These are phyloP conservation scores for Suhomyces tanzawaensis DNA, from an alignment of 805 yeast species.

Conservation along the genomic window DNA sequence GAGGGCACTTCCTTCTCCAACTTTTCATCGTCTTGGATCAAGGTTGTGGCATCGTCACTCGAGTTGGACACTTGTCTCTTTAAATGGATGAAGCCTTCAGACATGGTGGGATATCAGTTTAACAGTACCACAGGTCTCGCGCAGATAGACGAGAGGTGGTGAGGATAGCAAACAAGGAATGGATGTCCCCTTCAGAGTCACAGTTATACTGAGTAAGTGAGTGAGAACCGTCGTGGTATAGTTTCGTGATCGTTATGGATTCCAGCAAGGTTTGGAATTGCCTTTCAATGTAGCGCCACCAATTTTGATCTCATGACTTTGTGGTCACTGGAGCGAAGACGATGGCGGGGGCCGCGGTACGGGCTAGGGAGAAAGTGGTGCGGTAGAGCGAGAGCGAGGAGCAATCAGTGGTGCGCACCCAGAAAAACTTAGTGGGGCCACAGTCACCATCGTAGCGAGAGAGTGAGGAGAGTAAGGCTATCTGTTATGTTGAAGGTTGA, in stretches of 20 bases:
- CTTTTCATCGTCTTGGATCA: constrained; percentile 5
- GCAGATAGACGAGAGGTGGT: too few species aligned
- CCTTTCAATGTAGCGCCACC: too few species aligned
- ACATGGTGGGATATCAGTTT: neutral
- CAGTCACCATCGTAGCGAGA: too few species aligned
- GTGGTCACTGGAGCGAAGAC: neutral
- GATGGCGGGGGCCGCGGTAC: too few species aligned
- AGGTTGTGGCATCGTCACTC: constrained; percentile 10
- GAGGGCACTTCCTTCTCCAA: constrained; percentile 12
- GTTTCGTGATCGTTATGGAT: too few species aligned
- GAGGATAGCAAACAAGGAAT: too few species aligned
- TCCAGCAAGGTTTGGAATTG: too few species aligned
- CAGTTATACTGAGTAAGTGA: too few species aligned
- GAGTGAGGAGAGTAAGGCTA: neutral
- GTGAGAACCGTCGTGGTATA: too few species aligned
- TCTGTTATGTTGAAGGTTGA: too few species aligned
- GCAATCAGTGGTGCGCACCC: too few species aligned
- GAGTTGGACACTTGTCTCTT: constrained; percentile 1
- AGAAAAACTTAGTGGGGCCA: too few species aligned
- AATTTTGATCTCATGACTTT: neutral
- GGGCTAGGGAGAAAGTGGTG: neutral
- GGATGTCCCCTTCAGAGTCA: constrained; percentile 1
- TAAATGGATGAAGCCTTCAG: constrained; percentile 2
- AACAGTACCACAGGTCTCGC: neutral
- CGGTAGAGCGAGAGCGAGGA: neutral